Evolutionary conservation across 495 filamentous ascomycete species (phyloP).

Genomic region (Aspergillus biplanus): DNA sequence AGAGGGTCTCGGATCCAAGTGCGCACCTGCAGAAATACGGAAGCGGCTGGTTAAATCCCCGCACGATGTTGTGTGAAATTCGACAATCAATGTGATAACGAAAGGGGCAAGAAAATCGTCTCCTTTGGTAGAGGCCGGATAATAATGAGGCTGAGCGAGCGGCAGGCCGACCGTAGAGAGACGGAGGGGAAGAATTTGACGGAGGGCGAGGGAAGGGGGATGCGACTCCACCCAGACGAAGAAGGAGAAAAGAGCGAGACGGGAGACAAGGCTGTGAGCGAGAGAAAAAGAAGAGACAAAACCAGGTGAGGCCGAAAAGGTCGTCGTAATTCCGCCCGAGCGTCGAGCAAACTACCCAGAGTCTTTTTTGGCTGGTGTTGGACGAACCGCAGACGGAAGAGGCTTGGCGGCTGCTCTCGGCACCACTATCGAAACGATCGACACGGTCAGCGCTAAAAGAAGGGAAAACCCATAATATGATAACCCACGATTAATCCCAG

Average conservation of each 20-base stretch:
- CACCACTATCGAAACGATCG: constrained; percentile 9
- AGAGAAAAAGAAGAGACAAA: neutral
- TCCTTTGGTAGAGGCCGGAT: constrained; percentile 5
- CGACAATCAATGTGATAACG: neutral
- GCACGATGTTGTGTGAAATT: neutral
- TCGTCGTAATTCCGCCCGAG: constrained; percentile 13
- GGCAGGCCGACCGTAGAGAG: constrained; percentile 20
- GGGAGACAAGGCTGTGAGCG: neutral
- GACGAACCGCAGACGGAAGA: constrained; percentile 18
- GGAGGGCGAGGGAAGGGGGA: neutral
- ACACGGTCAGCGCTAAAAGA: neutral
- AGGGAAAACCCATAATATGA: neutral
- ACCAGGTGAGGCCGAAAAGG: neutral
- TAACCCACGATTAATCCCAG: neutral
- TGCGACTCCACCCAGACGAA: neutral
- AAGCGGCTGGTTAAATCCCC: constrained; percentile 1
- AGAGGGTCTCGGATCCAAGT: neutral
- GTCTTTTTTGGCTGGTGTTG: constrained; percentile 9
- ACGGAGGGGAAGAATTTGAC: constrained; percentile 8
- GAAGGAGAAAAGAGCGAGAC: neutral
- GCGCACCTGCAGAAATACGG: neutral
- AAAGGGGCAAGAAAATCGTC: constrained; percentile 7
- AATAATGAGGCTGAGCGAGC: constrained; percentile 13
- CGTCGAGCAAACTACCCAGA: neutral
- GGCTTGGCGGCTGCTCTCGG: constrained; percentile 22